These are phyloP conservation scores for Fusarium sp. DNA, from an alignment of 2,329 filamentous ascomycete species.

Conservation along the genomic window DNA sequence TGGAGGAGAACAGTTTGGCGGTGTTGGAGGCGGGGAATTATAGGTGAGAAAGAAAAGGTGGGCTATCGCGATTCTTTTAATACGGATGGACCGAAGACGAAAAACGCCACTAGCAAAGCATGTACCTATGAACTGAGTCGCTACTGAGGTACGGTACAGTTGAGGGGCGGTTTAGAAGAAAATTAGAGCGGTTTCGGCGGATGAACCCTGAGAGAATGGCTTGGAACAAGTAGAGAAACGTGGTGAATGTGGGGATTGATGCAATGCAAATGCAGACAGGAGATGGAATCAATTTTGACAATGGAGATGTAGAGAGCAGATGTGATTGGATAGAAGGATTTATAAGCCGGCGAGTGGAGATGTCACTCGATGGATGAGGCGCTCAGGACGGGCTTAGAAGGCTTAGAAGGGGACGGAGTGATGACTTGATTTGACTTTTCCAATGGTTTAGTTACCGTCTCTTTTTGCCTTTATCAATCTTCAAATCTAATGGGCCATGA, in stretches of 20 bases:
- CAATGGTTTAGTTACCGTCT: not conserved
- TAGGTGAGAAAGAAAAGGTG: conserved; percentile 4
- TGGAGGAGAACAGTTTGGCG: conserved; percentile 93
- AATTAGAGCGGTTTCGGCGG: conserved; percentile 29
- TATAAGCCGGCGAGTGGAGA: conserved; percentile 18
- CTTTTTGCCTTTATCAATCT: conserved; percentile 30
- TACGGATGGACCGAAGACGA: not conserved
- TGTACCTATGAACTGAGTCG: not conserved
- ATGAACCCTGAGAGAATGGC: conserved; percentile 8
- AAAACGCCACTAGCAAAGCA: conserved; percentile 13
- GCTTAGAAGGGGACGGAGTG: not conserved
- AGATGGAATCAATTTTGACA: conserved; percentile 31
- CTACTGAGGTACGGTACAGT: not conserved
- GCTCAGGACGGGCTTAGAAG: conserved; percentile 6
- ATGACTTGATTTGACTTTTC: not conserved
- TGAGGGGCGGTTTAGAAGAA: conserved; percentile 19
- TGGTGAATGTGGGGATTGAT: conserved; percentile 12
- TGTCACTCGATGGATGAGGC: not conserved
- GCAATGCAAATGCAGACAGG: conserved; percentile 11
- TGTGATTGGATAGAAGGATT: conserved; percentile 28
- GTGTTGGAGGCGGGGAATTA: conserved; percentile 33
- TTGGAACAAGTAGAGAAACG: not conserved
- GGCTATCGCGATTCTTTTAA: conserved; percentile 31
- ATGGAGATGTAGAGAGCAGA: not conserved
- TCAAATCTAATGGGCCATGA: not conserved